phyloP scores from a whole-genome alignment of 345 rosid species.

The Noccaea bulbosa region DNA sequence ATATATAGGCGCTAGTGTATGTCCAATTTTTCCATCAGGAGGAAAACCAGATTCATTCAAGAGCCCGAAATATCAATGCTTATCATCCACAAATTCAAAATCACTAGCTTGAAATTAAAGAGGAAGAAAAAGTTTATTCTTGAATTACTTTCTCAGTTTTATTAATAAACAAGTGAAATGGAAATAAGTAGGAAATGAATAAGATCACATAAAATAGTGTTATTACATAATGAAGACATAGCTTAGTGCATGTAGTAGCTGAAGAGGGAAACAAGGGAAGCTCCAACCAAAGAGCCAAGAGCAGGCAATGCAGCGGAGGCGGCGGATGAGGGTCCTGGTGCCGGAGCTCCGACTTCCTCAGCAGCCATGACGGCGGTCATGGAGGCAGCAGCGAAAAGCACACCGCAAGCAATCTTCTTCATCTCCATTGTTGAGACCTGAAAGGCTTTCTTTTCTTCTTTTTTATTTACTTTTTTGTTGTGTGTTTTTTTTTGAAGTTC shows the following conservation, averaged over 20 bases:
- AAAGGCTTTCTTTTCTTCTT: conserved; percentile 37
- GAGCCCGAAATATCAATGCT: background rate
- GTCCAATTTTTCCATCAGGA: background rate
- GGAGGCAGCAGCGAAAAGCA: conserved; percentile 60
- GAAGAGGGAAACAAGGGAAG: conserved; percentile 43
- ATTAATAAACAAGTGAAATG: conserved; percentile 38
- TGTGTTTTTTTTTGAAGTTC: conserved; percentile 34
- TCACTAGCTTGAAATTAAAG: background rate
- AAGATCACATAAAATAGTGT: conserved; percentile 28
- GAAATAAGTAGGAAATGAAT: conserved; percentile 31
- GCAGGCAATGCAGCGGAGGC: conserved; percentile 47
- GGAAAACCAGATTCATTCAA: background rate
- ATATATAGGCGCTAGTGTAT: conserved; percentile 1
- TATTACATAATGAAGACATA: conserved; percentile 34
- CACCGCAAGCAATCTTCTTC: conserved; percentile 64
- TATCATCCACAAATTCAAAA: conserved; percentile 1
- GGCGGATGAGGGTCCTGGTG: conserved; percentile 43
- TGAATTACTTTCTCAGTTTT: conserved; percentile 32
- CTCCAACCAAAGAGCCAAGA: conserved; percentile 58
- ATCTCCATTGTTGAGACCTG: conserved; percentile 62
- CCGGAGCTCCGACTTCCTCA: conserved; percentile 49
- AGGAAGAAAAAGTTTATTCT: conserved; percentile 26
- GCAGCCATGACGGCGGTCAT: conserved; percentile 52
- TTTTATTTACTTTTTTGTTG: conserved; percentile 25
- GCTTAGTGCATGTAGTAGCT: conserved; percentile 47